A percentile compares a stretch with the other conserved stretches of the same genome.
These are phyloP conservation scores for Trichosporon sp. DNA, from an alignment of 1,284 basidiomycete species.

Conservation along the genomic window DNA sequence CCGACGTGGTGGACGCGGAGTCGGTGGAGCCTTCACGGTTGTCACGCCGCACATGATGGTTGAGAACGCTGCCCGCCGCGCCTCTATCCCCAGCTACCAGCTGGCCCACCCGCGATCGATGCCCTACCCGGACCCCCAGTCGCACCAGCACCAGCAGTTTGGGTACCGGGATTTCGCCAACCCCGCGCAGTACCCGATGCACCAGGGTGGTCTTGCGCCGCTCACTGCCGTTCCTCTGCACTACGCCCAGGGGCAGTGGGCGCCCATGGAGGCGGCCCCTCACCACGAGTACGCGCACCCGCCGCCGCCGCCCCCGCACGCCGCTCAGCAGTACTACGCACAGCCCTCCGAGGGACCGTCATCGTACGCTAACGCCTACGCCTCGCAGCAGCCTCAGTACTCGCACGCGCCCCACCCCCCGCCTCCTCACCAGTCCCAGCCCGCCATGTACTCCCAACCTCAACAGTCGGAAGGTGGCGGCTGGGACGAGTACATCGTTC, in stretches of 20 bases:
- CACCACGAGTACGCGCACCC: slow-evolving; percentile 4
- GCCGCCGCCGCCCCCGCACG: slow-evolving; percentile 2
- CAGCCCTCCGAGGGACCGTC: background rate
- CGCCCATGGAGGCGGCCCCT: background rate
- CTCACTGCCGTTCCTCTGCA: slow-evolving; percentile 3
- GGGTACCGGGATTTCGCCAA: background rate
- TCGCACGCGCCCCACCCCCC: background rate
- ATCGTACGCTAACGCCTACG: background rate
- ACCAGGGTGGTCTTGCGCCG: background rate
- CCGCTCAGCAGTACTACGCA: background rate
- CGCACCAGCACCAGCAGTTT: slow-evolving; percentile 9
- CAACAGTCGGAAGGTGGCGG: background rate
- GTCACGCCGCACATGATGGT: slow-evolving; percentile 9
- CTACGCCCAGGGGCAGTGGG: background rate
- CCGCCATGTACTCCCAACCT: background rate
- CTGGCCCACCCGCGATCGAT: background rate
- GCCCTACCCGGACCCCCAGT: background rate
- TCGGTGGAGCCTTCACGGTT: slow-evolving; percentile 5
- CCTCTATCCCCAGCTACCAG: slow-evolving; percentile 1
- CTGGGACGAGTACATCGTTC: slow-evolving; percentile 1
- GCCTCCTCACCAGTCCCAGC: background rate
- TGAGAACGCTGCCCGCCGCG: slow-evolving; percentile 10
- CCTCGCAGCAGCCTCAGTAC: background rate
- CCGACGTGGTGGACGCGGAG: background rate
- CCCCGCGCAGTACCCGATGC: background rate